Evolutionary conservation across 805 yeast species (phyloP).

Genomic region (Yarrowia sp.): DNA sequence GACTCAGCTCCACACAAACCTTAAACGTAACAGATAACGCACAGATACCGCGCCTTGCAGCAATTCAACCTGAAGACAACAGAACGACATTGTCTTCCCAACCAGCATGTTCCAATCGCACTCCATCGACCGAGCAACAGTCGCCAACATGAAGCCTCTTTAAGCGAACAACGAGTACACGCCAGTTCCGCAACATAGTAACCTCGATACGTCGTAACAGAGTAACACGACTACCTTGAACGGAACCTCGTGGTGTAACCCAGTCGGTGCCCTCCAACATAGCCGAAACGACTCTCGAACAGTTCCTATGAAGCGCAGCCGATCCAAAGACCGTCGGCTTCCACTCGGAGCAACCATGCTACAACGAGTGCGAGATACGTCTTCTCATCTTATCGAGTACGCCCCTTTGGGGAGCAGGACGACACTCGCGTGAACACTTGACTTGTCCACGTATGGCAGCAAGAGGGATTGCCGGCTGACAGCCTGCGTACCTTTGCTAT

Average conservation of each 20-base stretch:
- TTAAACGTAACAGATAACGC: not conserved
- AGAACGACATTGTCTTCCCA: not conserved
- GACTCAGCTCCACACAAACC: constrained; percentile 1
- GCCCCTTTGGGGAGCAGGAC: not conserved
- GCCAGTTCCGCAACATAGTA: not conserved
- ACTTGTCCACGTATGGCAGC: not conserved
- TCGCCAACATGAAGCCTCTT: not conserved
- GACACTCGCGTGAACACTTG: constrained; percentile 2
- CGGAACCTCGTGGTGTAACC: not conserved
- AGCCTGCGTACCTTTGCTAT: not conserved
- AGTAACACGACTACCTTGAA: not conserved
- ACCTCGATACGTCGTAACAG: constrained; percentile 1
- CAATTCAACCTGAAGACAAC: not conserved
- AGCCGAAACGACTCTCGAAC: constrained; percentile 4
- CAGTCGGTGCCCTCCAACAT: not conserved
- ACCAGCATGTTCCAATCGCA: not conserved
- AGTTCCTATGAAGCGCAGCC: not conserved
- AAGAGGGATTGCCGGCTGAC: not conserved
- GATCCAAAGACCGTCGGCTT: not conserved
- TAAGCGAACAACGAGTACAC: not conserved
- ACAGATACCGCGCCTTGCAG: not conserved
- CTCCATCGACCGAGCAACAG: not conserved
- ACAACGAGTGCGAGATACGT: constrained; percentile 6
- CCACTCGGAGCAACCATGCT: constrained; percentile 5
- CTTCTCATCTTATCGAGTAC: not conserved